A percentile compares a stretch with the other conserved stretches of the same genome.
phyloP scores from a whole-genome alignment of 345 rosid genomes.

The Litchi chinensis region DNA sequence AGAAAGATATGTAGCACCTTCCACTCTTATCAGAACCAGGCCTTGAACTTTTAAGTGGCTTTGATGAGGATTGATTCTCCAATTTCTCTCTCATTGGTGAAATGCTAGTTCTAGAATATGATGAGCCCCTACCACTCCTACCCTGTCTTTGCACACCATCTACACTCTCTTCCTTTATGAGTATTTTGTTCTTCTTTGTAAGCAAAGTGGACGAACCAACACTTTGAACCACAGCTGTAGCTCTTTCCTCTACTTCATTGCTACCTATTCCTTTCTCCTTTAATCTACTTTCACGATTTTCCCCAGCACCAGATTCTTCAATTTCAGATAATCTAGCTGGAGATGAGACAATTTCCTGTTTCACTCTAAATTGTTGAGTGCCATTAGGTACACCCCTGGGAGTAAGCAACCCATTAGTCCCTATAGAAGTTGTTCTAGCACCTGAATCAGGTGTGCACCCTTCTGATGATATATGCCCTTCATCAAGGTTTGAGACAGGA shows the following conservation, averaged over 20 bases:
- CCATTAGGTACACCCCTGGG: constrained; percentile 37
- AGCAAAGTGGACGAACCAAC: constrained; percentile 33
- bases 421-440: constrained; percentile 36
- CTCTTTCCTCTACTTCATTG: constrained; percentile 41
- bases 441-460: constrained; percentile 39
- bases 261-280: constrained; percentile 40
- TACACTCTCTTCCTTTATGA: constrained; percentile 41
- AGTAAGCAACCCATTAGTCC: constrained; percentile 34
- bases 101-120: constrained; percentile 35
- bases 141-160: constrained; percentile 58
- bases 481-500: constrained; percentile 57
- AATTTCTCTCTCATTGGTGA: constrained; percentile 47
- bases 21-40: constrained; percentile 48
- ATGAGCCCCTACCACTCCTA: constrained; percentile 46
- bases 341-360: constrained; percentile 49
- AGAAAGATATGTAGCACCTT: constrained; percentile 39
- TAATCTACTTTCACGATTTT: constrained; percentile 37
- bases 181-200: constrained; percentile 41
- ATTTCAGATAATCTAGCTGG: constrained; percentile 58
- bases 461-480: constrained; percentile 46
- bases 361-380: constrained; percentile 42
- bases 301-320: constrained; percentile 56
- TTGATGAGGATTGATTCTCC: constrained; percentile 42
- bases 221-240: constrained; percentile 24
- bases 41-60: constrained; percentile 46